Evolutionary conservation across 352 stramenopile species (phyloP), one percentile per base, ranked within the genome.

Genomic region (Phytophthora pluvialis): DNA sequence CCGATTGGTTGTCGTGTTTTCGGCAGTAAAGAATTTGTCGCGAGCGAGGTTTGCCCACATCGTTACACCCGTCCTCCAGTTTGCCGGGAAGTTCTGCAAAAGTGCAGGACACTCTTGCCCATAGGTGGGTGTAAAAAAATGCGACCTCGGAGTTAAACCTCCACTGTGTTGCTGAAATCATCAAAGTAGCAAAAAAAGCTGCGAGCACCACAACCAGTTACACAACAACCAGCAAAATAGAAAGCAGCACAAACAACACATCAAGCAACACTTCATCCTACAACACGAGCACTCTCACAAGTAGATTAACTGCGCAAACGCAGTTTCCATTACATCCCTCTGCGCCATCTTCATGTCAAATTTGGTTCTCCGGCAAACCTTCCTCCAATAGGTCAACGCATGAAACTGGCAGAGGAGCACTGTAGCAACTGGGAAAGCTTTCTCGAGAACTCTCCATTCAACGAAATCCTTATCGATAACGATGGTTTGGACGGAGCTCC

Each of bases 31-130:
- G 2, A 15, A 33, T 39, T 58, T 44, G 1, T n/a, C 21, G 1
- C 58, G 18, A 5, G 11, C 28, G 32, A 43, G 13, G 26, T 59
- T 66, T 26, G 47, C 48, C 39, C 47, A 66, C 48, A 66, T 66
- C 1, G n/a, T 12, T 5, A 13, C n/a, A 16, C 47, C 59, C 2
- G 58, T 11, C 8, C 53, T n/a, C 58, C 58, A 59, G 11, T 59
- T 59, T 31, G 4, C 4, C 4, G 8, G 8, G 26, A 59, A 66
- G n/a, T 54, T 59, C 16, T 21, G 1, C 4, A 61, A 12, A 2
- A 46, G 12, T 18, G 46, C 26, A 5, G 35, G 48, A 54, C 38
- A 44, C 38, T 33, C 45, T 4, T 39, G 6, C 33, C 28, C 5
- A 39, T 13, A 40, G 0, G 13, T 13, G 21, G 40, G 12, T 9